Evolutionary conservation across 1,284 basidiomycete species (phyloP).

Genomic region (Puccinia polysora): DNA sequence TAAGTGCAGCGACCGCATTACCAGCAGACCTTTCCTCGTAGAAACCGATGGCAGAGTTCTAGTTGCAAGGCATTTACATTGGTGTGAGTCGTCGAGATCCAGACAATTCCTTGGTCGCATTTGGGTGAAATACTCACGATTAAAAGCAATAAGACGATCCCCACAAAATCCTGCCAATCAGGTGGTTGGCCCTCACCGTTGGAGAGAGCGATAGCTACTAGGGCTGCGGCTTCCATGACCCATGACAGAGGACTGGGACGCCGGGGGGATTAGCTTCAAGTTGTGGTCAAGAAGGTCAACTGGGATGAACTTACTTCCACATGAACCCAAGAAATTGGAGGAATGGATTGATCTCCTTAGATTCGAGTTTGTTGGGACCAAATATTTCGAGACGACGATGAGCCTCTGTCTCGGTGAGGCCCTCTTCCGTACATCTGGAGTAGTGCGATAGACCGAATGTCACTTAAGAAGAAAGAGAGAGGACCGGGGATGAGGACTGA

Average conservation of each 20-base stretch:
- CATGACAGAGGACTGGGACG: constrained; percentile 88
- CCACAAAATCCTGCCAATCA: constrained; percentile 95
- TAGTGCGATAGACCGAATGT: too few species aligned
- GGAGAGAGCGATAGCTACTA: constrained; percentile 91
- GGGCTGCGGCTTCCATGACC: constrained; percentile 98
- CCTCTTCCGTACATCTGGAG: constrained; percentile 55
- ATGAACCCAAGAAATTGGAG: constrained; percentile 58
- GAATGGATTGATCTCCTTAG: constrained; percentile 78
- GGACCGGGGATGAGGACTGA: constrained; percentile 56
- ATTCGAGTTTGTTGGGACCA: constrained; percentile 91
- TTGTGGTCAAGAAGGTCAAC: neutral
- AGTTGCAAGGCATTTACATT: too few species aligned
- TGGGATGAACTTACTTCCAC: constrained; percentile 46
- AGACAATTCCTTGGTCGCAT: neutral
- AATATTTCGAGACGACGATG: constrained; percentile 80
- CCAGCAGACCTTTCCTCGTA: constrained; percentile 95
- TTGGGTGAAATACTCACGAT: constrained; percentile 55
- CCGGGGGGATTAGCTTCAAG: neutral
- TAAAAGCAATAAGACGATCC: constrained; percentile 84
- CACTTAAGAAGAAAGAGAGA: neutral
- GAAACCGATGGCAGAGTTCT: constrained; percentile 92
- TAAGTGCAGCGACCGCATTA: constrained; percentile 96
- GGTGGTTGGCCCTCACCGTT: constrained; percentile 82
- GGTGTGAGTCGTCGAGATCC: too few species aligned
- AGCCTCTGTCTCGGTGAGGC: constrained; percentile 73